Percentiles rank a stretch among this genome's conserved stretches.
phyloP scores from a whole-genome alignment of 2,329 filamentous ascomycete genomes.

The Rhytidhysteron rufulum region DNA sequence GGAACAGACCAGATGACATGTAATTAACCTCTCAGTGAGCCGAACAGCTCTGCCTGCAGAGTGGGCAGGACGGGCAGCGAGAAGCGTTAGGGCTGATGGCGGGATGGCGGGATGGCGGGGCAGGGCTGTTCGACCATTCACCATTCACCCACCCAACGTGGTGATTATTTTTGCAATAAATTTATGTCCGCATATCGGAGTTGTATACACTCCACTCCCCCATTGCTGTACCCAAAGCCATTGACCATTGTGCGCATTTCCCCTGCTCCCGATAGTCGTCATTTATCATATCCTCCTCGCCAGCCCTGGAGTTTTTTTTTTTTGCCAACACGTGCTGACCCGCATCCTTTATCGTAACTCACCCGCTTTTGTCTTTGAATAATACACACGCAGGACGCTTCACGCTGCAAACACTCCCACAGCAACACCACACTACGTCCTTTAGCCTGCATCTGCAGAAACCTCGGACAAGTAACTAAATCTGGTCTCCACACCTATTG shows the following conservation, averaged over 20 bases:
- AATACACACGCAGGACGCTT: not conserved
- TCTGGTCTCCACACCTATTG: not conserved
- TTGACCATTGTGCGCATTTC: not conserved
- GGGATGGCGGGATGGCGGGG: no score
- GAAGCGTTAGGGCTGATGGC: no score
- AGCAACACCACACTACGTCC: not conserved
- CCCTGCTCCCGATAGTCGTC: not conserved
- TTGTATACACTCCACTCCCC: not conserved
- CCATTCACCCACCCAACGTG: not conserved
- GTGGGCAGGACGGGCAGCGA: no score
- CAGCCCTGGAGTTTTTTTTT: not conserved
- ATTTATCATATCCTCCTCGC: not conserved
- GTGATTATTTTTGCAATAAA: not conserved
- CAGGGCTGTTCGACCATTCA: not conserved
- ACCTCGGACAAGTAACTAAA: not conserved
- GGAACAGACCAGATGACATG: no score
- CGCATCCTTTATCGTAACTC: not conserved
- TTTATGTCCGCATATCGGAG: conserved; percentile 2
- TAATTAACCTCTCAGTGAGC: no score
- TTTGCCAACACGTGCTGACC: not conserved
- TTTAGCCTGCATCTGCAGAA: not conserved
- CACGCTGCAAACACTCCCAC: not conserved
- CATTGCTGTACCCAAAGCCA: not conserved
- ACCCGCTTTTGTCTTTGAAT: not conserved
- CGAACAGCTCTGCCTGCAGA: no score